A percentile compares a stretch with the other conserved stretches of the same genome.
phyloP scores from a whole-genome alignment of 805 yeast species.

The Yarrowia deformans region DNA sequence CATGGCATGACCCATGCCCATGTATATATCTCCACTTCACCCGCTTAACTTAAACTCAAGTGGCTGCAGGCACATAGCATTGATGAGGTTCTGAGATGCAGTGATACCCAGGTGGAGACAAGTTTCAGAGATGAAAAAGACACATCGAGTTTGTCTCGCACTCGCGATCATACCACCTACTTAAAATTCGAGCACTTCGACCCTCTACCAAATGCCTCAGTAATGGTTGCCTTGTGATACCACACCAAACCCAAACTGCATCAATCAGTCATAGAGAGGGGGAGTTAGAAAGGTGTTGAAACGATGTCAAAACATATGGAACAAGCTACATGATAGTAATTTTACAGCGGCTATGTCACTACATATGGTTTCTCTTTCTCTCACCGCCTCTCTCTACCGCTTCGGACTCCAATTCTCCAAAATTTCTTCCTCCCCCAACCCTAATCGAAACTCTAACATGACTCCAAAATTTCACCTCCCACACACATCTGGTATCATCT shows the following conservation, averaged over 20 bases:
- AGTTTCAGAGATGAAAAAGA: background rate
- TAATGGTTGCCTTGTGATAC: conserved; percentile 22
- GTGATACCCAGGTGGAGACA: background rate
- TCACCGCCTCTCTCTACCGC: background rate
- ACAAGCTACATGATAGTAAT: background rate
- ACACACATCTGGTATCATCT: conserved; percentile 5
- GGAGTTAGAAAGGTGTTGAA: background rate
- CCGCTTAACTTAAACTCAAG: conserved; percentile 19
- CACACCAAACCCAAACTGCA: background rate
- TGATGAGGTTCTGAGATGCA: background rate
- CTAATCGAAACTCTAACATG: conserved; percentile 33
- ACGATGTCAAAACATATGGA: background rate
- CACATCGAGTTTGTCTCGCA: background rate
- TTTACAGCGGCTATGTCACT: background rate
- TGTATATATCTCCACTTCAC: conserved; percentile 9
- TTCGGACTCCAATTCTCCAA: too few relatives aligned
- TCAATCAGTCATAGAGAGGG: conserved; percentile 8
- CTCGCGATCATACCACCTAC: background rate
- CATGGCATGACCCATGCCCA: conserved; percentile 14
- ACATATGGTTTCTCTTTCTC: background rate
- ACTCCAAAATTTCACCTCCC: conserved; percentile 35
- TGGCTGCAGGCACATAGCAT: conserved; percentile 21
- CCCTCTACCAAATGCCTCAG: background rate
- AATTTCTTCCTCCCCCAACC: conserved; percentile 4
- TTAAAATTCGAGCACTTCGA: background rate